Base-by-base conservation (phyloP, 2,329 filamentous ascomycete genomes). In the Trichothecium roseum region DNA sequence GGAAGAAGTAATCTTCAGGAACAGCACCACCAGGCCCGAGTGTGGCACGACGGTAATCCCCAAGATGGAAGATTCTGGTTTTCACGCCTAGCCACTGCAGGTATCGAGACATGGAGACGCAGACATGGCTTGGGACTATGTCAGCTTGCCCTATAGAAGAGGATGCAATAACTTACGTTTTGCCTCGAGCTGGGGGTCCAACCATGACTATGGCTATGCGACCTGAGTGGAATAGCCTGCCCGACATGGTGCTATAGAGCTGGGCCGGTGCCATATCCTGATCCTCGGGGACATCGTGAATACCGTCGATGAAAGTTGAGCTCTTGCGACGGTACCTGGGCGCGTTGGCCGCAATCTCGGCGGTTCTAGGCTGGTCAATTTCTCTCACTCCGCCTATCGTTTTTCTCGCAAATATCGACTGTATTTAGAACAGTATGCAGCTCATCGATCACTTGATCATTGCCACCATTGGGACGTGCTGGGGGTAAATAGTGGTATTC, bases 161-260 rank as follows among this genome's bases (percentile, higher is more conserved):
- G 14, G 14, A 12, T 18, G 5, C 12, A 12, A 13, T 12, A 29
- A 65, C 80, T 56, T 61, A 86, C 72, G 91, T 98, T 64, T 98
- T 98, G 41, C 91, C 91, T 51, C 91, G 80, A 28, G 91, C 91
- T 29, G 91, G 91, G 20, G 95, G 74, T 17, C 91, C 91, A 46
- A 96, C 91, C 56, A 94, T 95, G 45, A 91, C 89, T 49, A 98
- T 96, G 32, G 89, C 89, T 55, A 98, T 98, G 39, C 89, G 79
- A 32, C 91, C 91, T 16, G 91, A 95, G 60, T 98, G 91, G 57
- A 98, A 98, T 20, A 98, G 77, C 29, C 91, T 78, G 33, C 91
- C 91, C 32, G 89, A 96, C 72, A 96, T 94, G 36, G 91, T 98
- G 58, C 87, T 95, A 66, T 98, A 98, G 31, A 98, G 72, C 64